phyloP scores from a whole-genome alignment of 2,329 filamentous ascomycete genomes.

The Colletotrichum echinochloae region DNA sequence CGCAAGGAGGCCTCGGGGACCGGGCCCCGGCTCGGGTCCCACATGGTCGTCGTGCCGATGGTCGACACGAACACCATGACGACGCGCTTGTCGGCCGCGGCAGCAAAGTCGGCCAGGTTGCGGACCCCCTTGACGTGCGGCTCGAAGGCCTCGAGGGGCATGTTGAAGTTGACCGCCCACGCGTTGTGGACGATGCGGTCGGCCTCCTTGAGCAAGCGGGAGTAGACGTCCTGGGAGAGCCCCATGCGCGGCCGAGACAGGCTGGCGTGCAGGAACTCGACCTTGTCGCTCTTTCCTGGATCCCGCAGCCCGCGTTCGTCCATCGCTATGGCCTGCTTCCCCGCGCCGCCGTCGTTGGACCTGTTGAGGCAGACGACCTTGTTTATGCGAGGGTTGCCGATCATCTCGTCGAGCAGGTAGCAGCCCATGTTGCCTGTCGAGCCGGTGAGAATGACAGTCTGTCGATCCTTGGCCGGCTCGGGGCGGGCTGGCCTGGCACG shows the following conservation, averaged over 20 bases:
- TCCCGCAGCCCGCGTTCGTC: slow-evolving; percentile 15
- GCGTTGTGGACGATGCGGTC: slow-evolving; percentile 66
- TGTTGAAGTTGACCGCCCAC: slow-evolving; percentile 63
- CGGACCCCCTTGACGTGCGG: slow-evolving; percentile 63
- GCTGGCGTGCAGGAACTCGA: slow-evolving; percentile 52
- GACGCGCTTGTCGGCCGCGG: slow-evolving; percentile 18
- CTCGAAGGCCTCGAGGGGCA: slow-evolving; percentile 61
- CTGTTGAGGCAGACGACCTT: slow-evolving; percentile 33
- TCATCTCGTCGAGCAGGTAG: slow-evolving; percentile 28
- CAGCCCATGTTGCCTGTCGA: slow-evolving; percentile 37
- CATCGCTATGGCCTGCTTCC: slow-evolving; percentile 32
- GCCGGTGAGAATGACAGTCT: slow-evolving; percentile 38
- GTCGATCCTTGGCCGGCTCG: slow-evolving; percentile 48
- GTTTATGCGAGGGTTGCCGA: slow-evolving; percentile 40
- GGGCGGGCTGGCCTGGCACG: slow-evolving; percentile 44
- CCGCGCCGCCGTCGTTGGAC: slow-evolving; percentile 28
- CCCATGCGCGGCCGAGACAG: slow-evolving; percentile 24
- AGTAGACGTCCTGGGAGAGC: slow-evolving; percentile 12
- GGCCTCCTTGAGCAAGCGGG: slow-evolving; percentile 50
- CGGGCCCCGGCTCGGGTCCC: slow-evolving; percentile 20
- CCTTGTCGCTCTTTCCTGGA: slow-evolving; percentile 25
- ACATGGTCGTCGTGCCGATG: slow-evolving; percentile 33
- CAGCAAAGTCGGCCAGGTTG: slow-evolving; percentile 54
- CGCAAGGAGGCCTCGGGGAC: slow-evolving; percentile 23
- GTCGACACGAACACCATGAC: slow-evolving; percentile 38